phyloP scores from a whole-genome alignment of 2,329 filamentous ascomycete genomes.

The Aspergillus quadricinctus region DNA sequence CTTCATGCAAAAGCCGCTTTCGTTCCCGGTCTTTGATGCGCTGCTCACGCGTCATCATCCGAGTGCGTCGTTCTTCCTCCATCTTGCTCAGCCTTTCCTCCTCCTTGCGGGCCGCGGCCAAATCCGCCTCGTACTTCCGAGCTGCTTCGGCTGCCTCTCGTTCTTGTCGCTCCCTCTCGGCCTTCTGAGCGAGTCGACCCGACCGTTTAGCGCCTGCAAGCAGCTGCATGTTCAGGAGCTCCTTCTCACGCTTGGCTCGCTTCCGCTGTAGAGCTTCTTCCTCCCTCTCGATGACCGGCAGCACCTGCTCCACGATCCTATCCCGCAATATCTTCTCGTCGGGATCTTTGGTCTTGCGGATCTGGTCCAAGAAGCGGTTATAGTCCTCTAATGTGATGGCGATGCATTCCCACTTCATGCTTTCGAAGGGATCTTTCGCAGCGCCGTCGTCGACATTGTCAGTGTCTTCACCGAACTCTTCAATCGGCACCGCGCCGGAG shows the following conservation, averaged over 20 bases:
- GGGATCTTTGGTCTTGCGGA: constrained; percentile 72
- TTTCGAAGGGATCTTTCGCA: constrained; percentile 63
- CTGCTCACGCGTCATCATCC: constrained; percentile 79
- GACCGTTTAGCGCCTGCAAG: constrained; percentile 93
- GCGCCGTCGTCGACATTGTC: constrained; percentile 31
- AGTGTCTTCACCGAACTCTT: constrained; percentile 43
- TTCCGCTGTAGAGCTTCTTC: constrained; percentile 66
- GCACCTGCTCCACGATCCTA: constrained; percentile 68
- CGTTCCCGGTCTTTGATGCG: constrained; percentile 81
- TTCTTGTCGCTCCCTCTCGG: constrained; percentile 72
- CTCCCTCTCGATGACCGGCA: constrained; percentile 79
- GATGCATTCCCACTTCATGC: constrained; percentile 85
- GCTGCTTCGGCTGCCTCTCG: constrained; percentile 68
- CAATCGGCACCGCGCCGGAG: constrained; percentile 34
- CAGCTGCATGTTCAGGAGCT: constrained; percentile 75
- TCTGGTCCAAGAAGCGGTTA: constrained; percentile 62
- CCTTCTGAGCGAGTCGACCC: constrained; percentile 76
- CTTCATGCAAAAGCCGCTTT: constrained; percentile 76
- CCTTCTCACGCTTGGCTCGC: constrained; percentile 69
- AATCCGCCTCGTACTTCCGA: constrained; percentile 60
- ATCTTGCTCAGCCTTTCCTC: constrained; percentile 58
- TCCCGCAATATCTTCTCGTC: constrained; percentile 77
- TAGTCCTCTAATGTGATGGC: constrained; percentile 79
- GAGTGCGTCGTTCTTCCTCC: constrained; percentile 70
- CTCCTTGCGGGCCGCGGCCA: constrained; percentile 58